Evolutionary conservation across 352 stramenopile species (phyloP).

Genomic region (Pythium aquatile): DNA sequence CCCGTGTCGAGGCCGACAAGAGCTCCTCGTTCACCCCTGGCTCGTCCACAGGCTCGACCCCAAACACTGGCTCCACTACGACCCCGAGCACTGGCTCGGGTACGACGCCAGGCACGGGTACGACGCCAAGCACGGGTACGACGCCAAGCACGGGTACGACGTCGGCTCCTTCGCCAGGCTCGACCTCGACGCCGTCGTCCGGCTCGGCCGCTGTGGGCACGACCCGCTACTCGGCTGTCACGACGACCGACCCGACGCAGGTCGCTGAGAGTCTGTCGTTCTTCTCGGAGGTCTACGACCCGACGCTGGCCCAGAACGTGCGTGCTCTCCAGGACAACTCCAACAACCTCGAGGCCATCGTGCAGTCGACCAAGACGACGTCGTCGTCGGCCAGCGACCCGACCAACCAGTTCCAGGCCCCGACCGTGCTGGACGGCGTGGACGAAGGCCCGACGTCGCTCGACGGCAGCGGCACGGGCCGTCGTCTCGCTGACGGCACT

Average conservation of each 20-base stretch:
- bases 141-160: not conserved
- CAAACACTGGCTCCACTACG: not conserved
- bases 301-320: conserved; percentile 42
- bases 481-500: conserved; percentile 35
- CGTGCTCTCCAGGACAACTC: conserved; percentile 50
- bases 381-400: conserved; percentile 76
- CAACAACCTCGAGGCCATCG: conserved; percentile 50
- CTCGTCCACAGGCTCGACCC: not conserved
- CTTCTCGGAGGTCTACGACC: conserved; percentile 56
- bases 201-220: not conserved
- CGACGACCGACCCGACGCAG: conserved; percentile 21
- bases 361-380: conserved; percentile 76
- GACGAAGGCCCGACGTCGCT: conserved; percentile 31
- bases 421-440: conserved; percentile 41
- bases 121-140: not conserved
- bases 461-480: conserved; percentile 21
- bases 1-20: conserved; percentile 15
- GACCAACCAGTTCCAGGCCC: conserved; percentile 74
- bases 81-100: not conserved
- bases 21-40: conserved; percentile 13
- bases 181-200: no score
- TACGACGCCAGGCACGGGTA: not conserved
- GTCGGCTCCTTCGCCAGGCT: not conserved
- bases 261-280: conserved; percentile 38
- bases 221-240: conserved; percentile 18